Conservation (phyloP, 306 rosid genomes). For the Castanea mollissima region DNA sequence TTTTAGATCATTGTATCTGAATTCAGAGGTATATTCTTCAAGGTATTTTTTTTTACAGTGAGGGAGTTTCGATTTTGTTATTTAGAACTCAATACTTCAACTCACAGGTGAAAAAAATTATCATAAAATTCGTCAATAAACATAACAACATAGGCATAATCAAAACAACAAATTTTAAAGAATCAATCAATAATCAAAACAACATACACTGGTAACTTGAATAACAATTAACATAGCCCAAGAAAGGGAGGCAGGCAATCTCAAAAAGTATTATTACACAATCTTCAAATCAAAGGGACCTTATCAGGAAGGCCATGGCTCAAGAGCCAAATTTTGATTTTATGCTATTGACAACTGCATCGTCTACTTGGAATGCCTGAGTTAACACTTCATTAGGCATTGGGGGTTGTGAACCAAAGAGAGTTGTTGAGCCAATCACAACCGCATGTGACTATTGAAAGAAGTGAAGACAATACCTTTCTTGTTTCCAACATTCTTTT, state of each 20-base stretch:
- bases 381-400: constrained; percentile 26
- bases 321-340: constrained; percentile 38
- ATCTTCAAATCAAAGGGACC: neutral
- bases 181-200: too few species aligned
- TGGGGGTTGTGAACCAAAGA: constrained; percentile 34
- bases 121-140: neutral
- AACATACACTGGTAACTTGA: neutral
- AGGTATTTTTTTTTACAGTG: too few species aligned
- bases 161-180: too few species aligned
- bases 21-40: too few species aligned
- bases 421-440: constrained; percentile 4
- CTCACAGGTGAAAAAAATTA: too few species aligned
- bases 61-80: too few species aligned
- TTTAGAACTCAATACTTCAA: too few species aligned
- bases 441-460: constrained; percentile 44
- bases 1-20: too few species aligned
- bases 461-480: constrained; percentile 32
- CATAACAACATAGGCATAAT: too few species aligned
- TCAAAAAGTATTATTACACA: neutral
- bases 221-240: neutral
- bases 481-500: constrained; percentile 33
- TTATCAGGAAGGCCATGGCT: neutral
- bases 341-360: constrained; percentile 26
- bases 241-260: neutral
- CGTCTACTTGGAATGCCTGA: constrained; percentile 33